Base-by-base conservation (phyloP, 371 early-diverging fungal genomes). In the Entomophthora muscae region DNA sequence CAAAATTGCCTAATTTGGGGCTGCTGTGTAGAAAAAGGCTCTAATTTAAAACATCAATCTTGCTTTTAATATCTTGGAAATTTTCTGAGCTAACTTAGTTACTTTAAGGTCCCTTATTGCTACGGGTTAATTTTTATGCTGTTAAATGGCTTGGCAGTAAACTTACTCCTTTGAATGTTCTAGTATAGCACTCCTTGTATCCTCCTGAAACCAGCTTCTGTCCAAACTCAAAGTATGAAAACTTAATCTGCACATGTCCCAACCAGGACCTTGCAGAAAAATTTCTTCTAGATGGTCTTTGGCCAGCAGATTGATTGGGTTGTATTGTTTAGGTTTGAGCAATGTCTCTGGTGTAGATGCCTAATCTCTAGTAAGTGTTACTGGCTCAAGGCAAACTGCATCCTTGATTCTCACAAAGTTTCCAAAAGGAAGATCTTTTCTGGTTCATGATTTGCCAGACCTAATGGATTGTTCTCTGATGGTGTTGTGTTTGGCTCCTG, bases 131-230 rank as follows among this genome's bases (percentile, higher is more conserved):
- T 80, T 64, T 57, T 1, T 27, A 61, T 42, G 22, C 5, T 13
- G 52, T 29, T n/a, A 10, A 1, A 65, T 53, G 7, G 17, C 3
- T 23, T 1, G 10, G 28, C 32, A 24, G 7, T 59, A 3, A 53
- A 61, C 70, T 73, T 76, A 78, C 83, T 23, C 79, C 83, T 65
- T 76, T 72, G 66, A 83, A 83, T 26, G 67, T 74, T 54, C 85
- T 83, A 0, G 73, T 72, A 71, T 76, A 88, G 66, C 86, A 86
- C 67, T 86, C 88, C 68, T 88, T 88, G 73, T 85, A 88, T 5
- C 86, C 88, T 52, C 88, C 88, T n/a, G 84, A 78, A 2, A 85
- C 86, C 21, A 88, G 70, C 66, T 85, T 84, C 32, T 72, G 70
- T 3, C 84, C 83, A 28, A 85, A 58, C 12, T 66, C 68, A 3